Evolutionary conservation across 148 eudicot species (phyloP).

Genomic region (Chenopodium berlandieri): DNA sequence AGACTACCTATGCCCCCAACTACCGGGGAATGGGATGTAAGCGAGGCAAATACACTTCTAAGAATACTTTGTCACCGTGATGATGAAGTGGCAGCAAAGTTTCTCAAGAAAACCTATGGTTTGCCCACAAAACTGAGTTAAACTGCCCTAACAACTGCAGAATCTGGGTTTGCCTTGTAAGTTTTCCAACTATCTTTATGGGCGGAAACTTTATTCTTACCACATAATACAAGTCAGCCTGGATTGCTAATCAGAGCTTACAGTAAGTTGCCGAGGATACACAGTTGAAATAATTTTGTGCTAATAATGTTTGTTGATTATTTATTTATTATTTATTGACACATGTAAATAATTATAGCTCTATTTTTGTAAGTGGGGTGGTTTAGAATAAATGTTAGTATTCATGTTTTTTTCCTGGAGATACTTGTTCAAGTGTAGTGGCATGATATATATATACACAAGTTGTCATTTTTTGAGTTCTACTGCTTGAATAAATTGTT

Average conservation of each 20-base stretch:
- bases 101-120: slow-evolving; percentile 70
- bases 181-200: neutral
- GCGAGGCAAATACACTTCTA: slow-evolving; percentile 73
- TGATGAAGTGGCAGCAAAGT: slow-evolving; percentile 75
- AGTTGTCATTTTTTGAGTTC: too few relatives aligned
- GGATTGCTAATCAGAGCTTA: neutral
- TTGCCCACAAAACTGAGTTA: slow-evolving; percentile 61
- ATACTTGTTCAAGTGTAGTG: neutral
- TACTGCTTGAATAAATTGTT: neutral
- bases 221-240: neutral
- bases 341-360: slow-evolving; percentile 30
- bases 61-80: slow-evolving; percentile 74
- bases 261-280: neutral
- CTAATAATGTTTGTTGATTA: slow-evolving; percentile 14
- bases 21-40: slow-evolving; percentile 67
- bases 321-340: slow-evolving; percentile 15
- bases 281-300: slow-evolving; percentile 5
- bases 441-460: neutral
- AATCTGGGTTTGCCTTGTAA: slow-evolving; percentile 1
- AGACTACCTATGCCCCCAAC: slow-evolving; percentile 75
- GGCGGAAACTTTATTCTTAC: neutral
- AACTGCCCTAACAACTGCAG: neutral
- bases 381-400: slow-evolving; percentile 3
- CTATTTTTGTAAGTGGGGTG: neutral
- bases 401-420: neutral